Percentiles rank a stretch among this genome's conserved stretches.
Evolutionary conservation across 1,284 basidiomycete species (phyloP).

Genomic region (Microbotryum violaceum): DNA sequence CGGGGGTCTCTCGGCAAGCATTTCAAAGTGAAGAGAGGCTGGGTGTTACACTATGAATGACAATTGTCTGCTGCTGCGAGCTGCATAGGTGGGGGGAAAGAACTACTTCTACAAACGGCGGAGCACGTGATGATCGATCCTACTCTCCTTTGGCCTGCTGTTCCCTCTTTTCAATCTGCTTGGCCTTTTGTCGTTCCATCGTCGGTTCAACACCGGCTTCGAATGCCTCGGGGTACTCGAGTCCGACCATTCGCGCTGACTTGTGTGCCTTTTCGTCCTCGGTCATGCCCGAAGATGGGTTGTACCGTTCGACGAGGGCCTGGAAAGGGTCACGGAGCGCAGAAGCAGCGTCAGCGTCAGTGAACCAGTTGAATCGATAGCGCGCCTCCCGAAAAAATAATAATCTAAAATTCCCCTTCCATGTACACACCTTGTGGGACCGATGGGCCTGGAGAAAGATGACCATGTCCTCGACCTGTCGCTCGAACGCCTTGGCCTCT

Average conservation of each 20-base stretch:
- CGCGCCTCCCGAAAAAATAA: not conserved
- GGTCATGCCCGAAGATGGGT: constrained; percentile 26
- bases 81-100: too few species aligned
- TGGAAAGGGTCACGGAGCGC: not conserved
- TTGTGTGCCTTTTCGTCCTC: constrained; percentile 24
- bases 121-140: too few species aligned
- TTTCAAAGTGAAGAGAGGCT: too few species aligned
- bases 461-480: constrained; percentile 26
- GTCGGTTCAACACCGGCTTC: constrained; percentile 10
- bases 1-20: too few species aligned
- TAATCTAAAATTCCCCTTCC: not conserved
- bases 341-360: not conserved
- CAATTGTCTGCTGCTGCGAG: too few species aligned
- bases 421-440: constrained; percentile 25
- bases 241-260: constrained; percentile 26
- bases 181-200: constrained; percentile 2
- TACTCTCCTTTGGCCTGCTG: too few species aligned
- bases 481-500: constrained; percentile 6
- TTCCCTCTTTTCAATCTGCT: too few species aligned
- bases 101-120: too few species aligned
- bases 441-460: constrained; percentile 24
- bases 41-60: too few species aligned
- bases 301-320: constrained; percentile 31
- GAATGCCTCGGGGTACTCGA: constrained; percentile 20
- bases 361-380: not conserved